Base-by-base conservation (phyloP, 106 monocot species). In the Allium cepa region DNA sequence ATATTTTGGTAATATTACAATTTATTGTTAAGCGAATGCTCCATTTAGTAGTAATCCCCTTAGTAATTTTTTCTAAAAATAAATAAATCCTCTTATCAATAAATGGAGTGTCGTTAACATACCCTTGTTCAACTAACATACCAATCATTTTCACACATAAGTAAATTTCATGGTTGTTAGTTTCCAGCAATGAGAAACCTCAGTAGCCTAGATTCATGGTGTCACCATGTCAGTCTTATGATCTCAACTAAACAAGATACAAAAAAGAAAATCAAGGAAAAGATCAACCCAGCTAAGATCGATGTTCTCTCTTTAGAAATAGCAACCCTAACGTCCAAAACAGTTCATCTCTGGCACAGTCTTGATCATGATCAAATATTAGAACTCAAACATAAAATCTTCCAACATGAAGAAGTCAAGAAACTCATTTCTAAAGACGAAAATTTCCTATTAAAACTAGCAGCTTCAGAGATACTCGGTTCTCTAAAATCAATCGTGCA, bases 231-330 rank as follows among this genome's bases (percentile, higher is more conserved):
- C 56, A 70, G 73, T 7, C 48, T 79, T 47, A 11, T 47, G 47
- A 51, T 27, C 7, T 56, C 59, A 22, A 62, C 22, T 22, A 22
- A 22, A 22, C 0, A 22, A 1, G 58, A 27, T 53, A 9, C 52
- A 53, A 53, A 53, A 1, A 53, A 53, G 52, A 53, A 53, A 13
- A 53, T 10, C 52, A 53, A 9, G 10, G 13, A 9, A 10, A 13
- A 49, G 5, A 22, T 9, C 59, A 50, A 11, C 47, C 17, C 13
- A 26, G 49, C 27, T 47, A 17, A 55, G 28, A 63, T 81, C 47
- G 89, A 84, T 8, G 78, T 84, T 16, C 69, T 89, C 49, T 64
- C 90, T 71, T 84, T 87, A 56, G 94, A 94, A 82, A 63, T 87
- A 15, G 75, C 84, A 0, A 57, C 66, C 50, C 71, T 87, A 49